Conservation (phyloP, 129 eudicot species). For the Calendula officinalis region DNA sequence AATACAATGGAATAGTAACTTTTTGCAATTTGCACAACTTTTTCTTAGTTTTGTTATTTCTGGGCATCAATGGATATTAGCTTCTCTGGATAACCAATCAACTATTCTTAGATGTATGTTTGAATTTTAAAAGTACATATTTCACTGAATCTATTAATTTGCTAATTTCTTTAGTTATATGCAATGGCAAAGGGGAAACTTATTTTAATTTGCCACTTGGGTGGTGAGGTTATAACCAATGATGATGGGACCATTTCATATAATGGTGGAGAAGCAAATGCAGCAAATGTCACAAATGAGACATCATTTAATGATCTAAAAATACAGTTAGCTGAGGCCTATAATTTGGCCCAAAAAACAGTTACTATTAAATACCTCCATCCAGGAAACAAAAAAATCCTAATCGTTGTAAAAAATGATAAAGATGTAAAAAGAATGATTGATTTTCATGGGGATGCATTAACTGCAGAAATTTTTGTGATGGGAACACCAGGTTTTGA, state of each 20-base stretch:
- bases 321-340: conserved; percentile 58
- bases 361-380: conserved; percentile 68
- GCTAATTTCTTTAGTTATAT: conserved; percentile 29
- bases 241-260: conserved; percentile 69
- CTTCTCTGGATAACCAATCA: background rate
- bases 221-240: conserved; percentile 65
- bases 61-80: background rate
- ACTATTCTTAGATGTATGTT: no score
- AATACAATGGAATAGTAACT: background rate
- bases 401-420: conserved; percentile 57
- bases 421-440: conserved; percentile 74
- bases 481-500: conserved; percentile 62
- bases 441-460: conserved; percentile 60
- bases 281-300: conserved; percentile 49
- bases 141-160: conserved; percentile 5
- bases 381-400: conserved; percentile 67
- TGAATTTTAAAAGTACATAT: no score
- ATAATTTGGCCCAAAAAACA: conserved; percentile 51
- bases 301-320: conserved; percentile 62
- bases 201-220: conserved; percentile 74
- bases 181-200: conserved; percentile 70
- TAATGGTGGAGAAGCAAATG: conserved; percentile 78
- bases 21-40: background rate
- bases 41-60: background rate
- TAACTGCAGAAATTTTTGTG: conserved; percentile 71